These are phyloP conservation scores for Dioscorea alata DNA, from an alignment of 106 monocot genomes.

Conservation along the genomic window DNA sequence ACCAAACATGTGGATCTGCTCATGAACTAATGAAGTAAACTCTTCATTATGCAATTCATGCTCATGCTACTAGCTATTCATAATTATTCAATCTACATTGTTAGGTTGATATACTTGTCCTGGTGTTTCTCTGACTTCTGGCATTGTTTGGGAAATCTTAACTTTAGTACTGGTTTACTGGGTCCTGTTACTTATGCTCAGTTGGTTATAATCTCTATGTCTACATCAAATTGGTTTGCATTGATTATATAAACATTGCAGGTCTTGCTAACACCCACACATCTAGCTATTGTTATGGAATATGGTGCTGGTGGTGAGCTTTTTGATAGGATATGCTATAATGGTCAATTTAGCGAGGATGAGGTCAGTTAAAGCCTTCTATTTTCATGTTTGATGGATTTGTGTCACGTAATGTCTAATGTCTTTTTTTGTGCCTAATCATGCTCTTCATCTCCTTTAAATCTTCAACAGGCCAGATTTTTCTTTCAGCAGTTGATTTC, in stretches of 20 bases:
- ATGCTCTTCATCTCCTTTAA: neutral
- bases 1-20: too few relatives aligned
- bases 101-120: too few relatives aligned
- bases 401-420: neutral
- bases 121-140: too few relatives aligned
- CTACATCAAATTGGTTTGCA: too few relatives aligned
- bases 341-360: constrained; percentile 81
- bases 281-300: constrained; percentile 95
- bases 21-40: too few relatives aligned
- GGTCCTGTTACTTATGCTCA: too few relatives aligned
- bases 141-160: too few relatives aligned
- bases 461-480: constrained; percentile 62
- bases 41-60: too few relatives aligned
- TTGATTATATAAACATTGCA: constrained; percentile 8
- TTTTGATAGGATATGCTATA: constrained; percentile 75
- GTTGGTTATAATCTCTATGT: too few relatives aligned
- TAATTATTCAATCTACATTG: too few relatives aligned
- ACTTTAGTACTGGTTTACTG: too few relatives aligned
- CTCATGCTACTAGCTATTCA: too few relatives aligned
- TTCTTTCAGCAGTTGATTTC: constrained; percentile 94
- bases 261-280: constrained; percentile 77
- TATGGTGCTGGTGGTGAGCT: constrained; percentile 97
- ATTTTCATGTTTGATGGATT: neutral
- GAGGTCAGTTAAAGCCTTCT: constrained; percentile 33
- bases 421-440: neutral